Evolutionary conservation across 2,329 filamentous ascomycete species (phyloP), one percentile per base, ranked within the genome.

Genomic region (Zarea fungicola): DNA sequence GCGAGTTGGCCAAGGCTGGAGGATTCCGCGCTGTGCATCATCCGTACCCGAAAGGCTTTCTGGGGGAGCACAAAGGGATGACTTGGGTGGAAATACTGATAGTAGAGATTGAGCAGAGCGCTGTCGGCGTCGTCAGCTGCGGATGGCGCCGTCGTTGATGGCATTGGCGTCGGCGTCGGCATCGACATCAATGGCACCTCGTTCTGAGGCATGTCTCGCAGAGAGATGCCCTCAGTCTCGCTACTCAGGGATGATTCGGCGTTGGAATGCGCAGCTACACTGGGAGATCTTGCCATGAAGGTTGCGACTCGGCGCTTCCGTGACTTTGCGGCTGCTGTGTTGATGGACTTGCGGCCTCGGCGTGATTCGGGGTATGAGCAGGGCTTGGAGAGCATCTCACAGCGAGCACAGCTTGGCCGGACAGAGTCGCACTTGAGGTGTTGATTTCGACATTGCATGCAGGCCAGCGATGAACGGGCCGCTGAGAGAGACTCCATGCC

Each of bases 371-470:
- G 66, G 58, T 78, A 79, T 19, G 67, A 64, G 52, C 76, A 79
- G 3, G 71, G 62, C 29, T 69, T 69, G 7, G 63, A 62, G 40
- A 72, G 68, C 9, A 64, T 59, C 23, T 56, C 54, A 54, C 76
- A 79, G 46, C 75, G 64, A 10, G 55, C 60, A 51, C 75, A 77
- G 43, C 65, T 67, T 5, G 74, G 73, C 13, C 69, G 66, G 23
- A 67, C 67, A 9, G 70, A 74, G 56, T 78, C 74, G 57, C 76
- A 80, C 54, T 76, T 77, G 28, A 77, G 58, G 58, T 78, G 76
- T 29, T 73, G 64, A 21, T 64, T 71, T n/a, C 76, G 69, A 51
- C 76, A 78, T 25, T 70, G 69, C 10, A 76, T 68, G 57, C 76
- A 79, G 14, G 76, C 76, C 43, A 72, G 55, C 3, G 65, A 61